Evolutionary conservation across 495 filamentous ascomycete species (phyloP), one percentile per base, ranked within the genome.

Genomic region (Filosporella fistucella): DNA sequence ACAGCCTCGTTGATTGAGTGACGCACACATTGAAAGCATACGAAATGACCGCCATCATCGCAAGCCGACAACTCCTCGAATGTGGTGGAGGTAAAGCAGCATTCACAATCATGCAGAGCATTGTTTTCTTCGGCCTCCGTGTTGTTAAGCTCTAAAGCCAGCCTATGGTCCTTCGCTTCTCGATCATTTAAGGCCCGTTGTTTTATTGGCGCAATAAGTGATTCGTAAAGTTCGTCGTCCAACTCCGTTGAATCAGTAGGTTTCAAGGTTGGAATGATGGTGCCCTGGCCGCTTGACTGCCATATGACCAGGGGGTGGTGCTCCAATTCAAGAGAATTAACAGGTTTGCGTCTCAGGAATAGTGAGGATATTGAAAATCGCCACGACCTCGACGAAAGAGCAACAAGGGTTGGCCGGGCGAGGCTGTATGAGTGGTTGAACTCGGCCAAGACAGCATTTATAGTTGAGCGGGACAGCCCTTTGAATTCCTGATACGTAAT

Each of bases 371-470:
- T 71, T 18, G 85, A 84, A 50, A 84, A 89, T 9, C 88, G 78
- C 93, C 93, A 98, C 17, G 88, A 91, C 60, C 82, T 88, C 20
- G 78, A 75, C 22, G 84, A 81, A 2, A 96, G 63, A n/a, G 77
- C 75, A 21, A 83, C 78, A 12, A 98, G 76, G 0, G 78, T 87
- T 29, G 80, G 78, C 25, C 90, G 75, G 3, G 88, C 82, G n/a
- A 81, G 77, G 3, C 80, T 74, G 58, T 97, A 97, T 24, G 82
- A 89, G 63, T 85, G 86, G 61, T 98, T 98, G 55, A 77, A 77
- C 62, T 98, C 93, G 18, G 91, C 91, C 37, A 98, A 73, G 2
- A 98, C 90, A 7, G 84, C 91, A 32, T 87, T 82, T 54, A 97
- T 83, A 3, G 88, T 80, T 35, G 88, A 91, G 44, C 76, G 79